Evolutionary conservation across 164 flowering plant species (phyloP), one percentile per base, ranked within the genome.

Genomic region (Magnolia changhungtana): DNA sequence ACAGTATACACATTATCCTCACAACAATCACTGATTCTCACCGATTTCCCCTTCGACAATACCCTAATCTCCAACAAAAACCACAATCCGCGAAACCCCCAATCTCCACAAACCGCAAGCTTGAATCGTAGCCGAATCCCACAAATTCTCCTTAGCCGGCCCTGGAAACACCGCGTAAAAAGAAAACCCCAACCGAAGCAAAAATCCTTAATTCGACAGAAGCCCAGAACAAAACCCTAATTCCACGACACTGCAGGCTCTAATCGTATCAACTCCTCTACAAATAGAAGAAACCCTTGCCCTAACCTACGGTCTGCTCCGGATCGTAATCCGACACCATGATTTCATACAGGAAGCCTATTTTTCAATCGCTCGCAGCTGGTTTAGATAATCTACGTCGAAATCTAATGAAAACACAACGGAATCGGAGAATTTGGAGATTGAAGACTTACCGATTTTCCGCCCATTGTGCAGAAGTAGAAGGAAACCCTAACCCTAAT

Each of bases 1-100:
- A 95, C 72, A 95, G 89, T 89, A 91, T 93, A 90, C 98, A 95
- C 98, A 95, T 95, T 91, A 90, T 92, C 91, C 88, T 85, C 71
- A 83, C 29, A n/a, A 19, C 37, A 52, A 75, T 50, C 63, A 52
- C 70, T n/a, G 58, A 51, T 37, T 37, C 45, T 37, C 45, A 37
- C 45, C 45, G 2, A 37, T 37, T 37, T 37, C 45, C 45, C 45
- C 45, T 37, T 37, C 45, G 4, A 51, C 37, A 23, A 72, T 58
- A 24, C 9, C 75, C 75, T 72, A 29, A 72, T 51, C 45, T 66
- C 77, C 61, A 75, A 37, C 45, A 37, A 37, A 37, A 71, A 19
- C 50, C 23, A 55, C 73, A 8, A n/a, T 29, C 8, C 19, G 0
- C 27, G 7, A 71, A 71, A 50, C 73, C 73, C 73, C 50, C 50